Conservation (phyloP, 2,329 filamentous ascomycete genomes). For the Fusarium longipes region DNA sequence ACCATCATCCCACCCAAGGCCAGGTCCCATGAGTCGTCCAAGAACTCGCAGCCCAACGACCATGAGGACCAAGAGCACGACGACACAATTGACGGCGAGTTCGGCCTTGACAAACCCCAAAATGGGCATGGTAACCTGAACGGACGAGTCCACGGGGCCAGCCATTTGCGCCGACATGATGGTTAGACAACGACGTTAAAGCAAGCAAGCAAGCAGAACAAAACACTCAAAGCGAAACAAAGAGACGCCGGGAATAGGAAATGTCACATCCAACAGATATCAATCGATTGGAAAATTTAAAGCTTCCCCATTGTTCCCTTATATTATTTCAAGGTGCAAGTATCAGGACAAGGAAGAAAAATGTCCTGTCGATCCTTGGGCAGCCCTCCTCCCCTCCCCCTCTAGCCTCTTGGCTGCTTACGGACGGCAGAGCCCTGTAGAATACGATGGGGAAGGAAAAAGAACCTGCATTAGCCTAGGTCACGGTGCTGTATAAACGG, state of each 20-base stretch:
- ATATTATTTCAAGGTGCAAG: slow-evolving; percentile 18
- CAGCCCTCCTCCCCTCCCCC: neutral
- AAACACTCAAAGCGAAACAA: slow-evolving; percentile 14
- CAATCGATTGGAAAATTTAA: neutral
- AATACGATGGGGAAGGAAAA: neutral
- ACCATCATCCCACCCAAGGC: slow-evolving; percentile 50
- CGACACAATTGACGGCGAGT: slow-evolving; percentile 47
- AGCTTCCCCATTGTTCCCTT: slow-evolving; percentile 17
- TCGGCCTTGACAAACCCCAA: slow-evolving; percentile 45
- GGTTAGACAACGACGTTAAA: neutral
- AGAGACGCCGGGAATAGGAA: slow-evolving; percentile 3
- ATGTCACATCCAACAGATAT: neutral
- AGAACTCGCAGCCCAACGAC: slow-evolving; percentile 46
- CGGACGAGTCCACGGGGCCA: slow-evolving; percentile 24
- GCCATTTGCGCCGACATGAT: slow-evolving; percentile 14
- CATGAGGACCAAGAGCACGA: slow-evolving; percentile 47
- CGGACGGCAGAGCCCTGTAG: neutral
- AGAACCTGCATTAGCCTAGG: slow-evolving; percentile 26
- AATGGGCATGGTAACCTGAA: slow-evolving; percentile 27
- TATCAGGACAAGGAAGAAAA: neutral
- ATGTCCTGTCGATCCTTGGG: slow-evolving; percentile 27
- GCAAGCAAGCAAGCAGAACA: neutral
- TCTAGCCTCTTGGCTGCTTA: neutral
- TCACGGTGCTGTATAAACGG: neutral
- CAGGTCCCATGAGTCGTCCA: slow-evolving; percentile 48